Percentiles rank a stretch among this genome's conserved stretches.
Evolutionary conservation across 495 filamentous ascomycete genomes (phyloP).

Genomic region (Hypoxylon fuscum): DNA sequence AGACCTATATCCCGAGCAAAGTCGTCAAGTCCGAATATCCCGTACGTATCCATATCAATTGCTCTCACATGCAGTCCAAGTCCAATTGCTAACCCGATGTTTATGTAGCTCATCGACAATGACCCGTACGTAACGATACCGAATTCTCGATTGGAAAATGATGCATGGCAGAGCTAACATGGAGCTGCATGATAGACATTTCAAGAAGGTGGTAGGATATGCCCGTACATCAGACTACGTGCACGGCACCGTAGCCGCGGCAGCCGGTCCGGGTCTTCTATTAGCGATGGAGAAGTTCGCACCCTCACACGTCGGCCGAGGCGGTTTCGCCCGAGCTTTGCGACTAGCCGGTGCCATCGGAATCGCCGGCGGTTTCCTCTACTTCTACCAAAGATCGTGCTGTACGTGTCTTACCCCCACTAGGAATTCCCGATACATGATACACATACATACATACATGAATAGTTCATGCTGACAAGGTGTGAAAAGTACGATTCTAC

Average conservation of each 20-base stretch:
- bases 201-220: constrained; percentile 88
- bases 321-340: constrained; percentile 84
- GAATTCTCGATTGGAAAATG: not conserved
- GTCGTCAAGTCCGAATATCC: constrained; percentile 79
- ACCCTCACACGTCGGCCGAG: constrained; percentile 80
- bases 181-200: constrained; percentile 67
- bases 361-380: constrained; percentile 75
- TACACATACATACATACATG: not conserved
- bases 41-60: constrained; percentile 62
- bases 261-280: constrained; percentile 75
- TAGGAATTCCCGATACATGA: not conserved
- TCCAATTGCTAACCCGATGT: constrained; percentile 12
- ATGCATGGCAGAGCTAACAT: constrained; percentile 3
- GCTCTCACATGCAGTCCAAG: not conserved
- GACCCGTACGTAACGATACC: constrained; percentile 78
- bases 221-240: constrained; percentile 84
- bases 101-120: constrained; percentile 87
- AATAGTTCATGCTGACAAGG: not conserved
- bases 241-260: constrained; percentile 69
- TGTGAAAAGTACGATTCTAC: constrained; percentile 81
- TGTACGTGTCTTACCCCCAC: constrained; percentile 51
- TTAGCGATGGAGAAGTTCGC: constrained; percentile 81
- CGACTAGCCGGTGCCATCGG: constrained; percentile 77
- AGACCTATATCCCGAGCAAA: constrained; percentile 78
- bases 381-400: constrained; percentile 77